Percentiles rank a stretch among this genome's conserved stretches.
Evolutionary conservation across 768 basidiomycete genomes (phyloP).

Genomic region (Filobasidium wieringae): DNA sequence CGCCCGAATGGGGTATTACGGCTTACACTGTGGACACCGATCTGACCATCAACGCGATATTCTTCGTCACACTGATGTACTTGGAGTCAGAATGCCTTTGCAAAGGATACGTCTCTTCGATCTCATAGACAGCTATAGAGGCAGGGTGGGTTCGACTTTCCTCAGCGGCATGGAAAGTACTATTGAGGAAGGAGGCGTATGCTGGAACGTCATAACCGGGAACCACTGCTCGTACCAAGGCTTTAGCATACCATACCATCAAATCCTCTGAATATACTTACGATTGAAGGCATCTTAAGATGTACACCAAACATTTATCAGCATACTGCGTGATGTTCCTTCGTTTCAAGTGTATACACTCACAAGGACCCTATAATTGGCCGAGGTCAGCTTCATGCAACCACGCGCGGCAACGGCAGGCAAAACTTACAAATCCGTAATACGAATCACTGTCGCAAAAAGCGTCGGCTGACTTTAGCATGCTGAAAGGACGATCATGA

Average conservation of each 20-base stretch:
- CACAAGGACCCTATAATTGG: too few relatives aligned
- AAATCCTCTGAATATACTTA: too few relatives aligned
- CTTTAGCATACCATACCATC: too few relatives aligned
- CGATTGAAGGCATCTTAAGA: too few relatives aligned
- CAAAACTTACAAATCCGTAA: slow-evolving; percentile 8
- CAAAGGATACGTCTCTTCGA: slow-evolving; percentile 25
- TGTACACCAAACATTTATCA: too few relatives aligned
- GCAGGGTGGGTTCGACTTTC: slow-evolving; percentile 27
- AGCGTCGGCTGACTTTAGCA: too few relatives aligned
- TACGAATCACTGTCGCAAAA: too few relatives aligned
- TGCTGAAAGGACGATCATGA: too few relatives aligned
- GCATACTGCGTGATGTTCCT: too few relatives aligned
- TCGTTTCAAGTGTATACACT: too few relatives aligned
- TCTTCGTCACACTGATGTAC: slow-evolving; percentile 25
- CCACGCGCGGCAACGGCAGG: not conserved
- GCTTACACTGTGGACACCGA: slow-evolving; percentile 5
- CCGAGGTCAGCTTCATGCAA: not conserved
- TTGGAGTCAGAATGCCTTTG: slow-evolving; percentile 23
- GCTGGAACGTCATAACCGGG: slow-evolving; percentile 33
- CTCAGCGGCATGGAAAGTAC: slow-evolving; percentile 32
- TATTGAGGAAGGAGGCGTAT: slow-evolving; percentile 28
- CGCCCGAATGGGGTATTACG: slow-evolving; percentile 42
- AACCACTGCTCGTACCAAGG: slow-evolving; percentile 16
- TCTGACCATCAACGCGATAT: slow-evolving; percentile 21
- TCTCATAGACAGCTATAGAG: slow-evolving; percentile 30